A percentile compares a stretch with the other conserved stretches of the same genome.
Conservation (phyloP, 2,329 filamentous ascomycete species). For the Pseudogymnoascus sp. region DNA sequence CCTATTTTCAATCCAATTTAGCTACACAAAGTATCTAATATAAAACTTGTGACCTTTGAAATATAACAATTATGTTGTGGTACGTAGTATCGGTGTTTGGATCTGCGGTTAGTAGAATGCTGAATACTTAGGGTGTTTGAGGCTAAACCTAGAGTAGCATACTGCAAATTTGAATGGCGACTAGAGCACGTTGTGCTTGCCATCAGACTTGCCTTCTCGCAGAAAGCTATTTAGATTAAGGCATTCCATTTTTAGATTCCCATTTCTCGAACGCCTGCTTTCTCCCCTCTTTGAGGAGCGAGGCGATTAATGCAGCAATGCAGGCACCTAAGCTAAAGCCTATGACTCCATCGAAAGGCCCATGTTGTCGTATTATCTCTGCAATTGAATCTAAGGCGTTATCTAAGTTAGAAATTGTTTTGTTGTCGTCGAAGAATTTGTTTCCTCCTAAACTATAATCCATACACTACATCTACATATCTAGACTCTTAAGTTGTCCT, state of each 20-base stretch:
- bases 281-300: constrained; percentile 1
- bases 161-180: constrained; percentile 9
- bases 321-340: constrained; percentile 10
- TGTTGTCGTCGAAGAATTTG: neutral
- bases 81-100: constrained; percentile 8
- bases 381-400: neutral
- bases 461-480: neutral
- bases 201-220: neutral
- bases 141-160: constrained; percentile 11
- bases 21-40: neutral
- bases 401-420: neutral
- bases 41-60: neutral
- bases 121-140: constrained; percentile 8
- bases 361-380: neutral
- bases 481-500: neutral
- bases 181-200: neutral
- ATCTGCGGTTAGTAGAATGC: constrained; percentile 8
- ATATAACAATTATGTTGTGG: neutral
- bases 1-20: neutral
- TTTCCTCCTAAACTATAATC: neutral
- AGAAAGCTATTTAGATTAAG: neutral
- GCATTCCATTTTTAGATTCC: neutral
- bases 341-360: constrained; percentile 11
- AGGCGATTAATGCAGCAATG: constrained; percentile 6
- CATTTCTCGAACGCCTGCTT: neutral